phyloP scores from a whole-genome alignment of 305 asterid species.

The Fraxinus sp. region DNA sequence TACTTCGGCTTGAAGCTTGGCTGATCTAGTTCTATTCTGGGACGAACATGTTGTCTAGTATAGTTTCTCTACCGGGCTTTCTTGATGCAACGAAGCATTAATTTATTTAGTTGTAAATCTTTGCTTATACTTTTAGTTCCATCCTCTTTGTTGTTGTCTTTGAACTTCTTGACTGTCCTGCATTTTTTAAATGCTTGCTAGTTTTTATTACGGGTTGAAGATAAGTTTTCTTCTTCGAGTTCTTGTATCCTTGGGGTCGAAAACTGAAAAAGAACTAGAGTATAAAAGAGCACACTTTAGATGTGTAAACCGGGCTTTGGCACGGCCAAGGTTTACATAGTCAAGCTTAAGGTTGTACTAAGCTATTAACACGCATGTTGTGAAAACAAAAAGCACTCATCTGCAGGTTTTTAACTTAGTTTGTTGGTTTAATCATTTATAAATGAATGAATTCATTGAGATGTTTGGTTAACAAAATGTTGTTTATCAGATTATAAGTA shows the following conservation, averaged over 20 bases:
- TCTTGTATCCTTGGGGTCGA: background rate
- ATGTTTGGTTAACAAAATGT: background rate
- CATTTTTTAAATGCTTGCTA: background rate
- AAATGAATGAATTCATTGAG: background rate
- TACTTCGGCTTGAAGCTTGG: conserved; percentile 27
- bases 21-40: conserved; percentile 25
- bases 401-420: background rate
- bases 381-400: background rate
- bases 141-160: background rate
- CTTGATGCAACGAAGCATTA: background rate
- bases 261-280: background rate
- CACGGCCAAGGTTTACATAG: background rate
- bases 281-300: background rate
- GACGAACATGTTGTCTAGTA: conserved; percentile 27
- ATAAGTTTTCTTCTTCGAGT: background rate
- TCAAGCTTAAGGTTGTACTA: background rate
- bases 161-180: background rate
- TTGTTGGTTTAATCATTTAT: background rate
- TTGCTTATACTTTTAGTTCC: background rate
- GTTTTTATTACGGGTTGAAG: background rate
- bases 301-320: background rate
- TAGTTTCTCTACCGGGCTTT: conserved; percentile 15
- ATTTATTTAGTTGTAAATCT: background rate
- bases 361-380: background rate
- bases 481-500: background rate